Percentiles rank a stretch among this genome's conserved stretches.
These are phyloP conservation scores for Tetrahymena elliotti DNA, from an alignment of 73 alveolate species.

Conservation along the genomic window DNA sequence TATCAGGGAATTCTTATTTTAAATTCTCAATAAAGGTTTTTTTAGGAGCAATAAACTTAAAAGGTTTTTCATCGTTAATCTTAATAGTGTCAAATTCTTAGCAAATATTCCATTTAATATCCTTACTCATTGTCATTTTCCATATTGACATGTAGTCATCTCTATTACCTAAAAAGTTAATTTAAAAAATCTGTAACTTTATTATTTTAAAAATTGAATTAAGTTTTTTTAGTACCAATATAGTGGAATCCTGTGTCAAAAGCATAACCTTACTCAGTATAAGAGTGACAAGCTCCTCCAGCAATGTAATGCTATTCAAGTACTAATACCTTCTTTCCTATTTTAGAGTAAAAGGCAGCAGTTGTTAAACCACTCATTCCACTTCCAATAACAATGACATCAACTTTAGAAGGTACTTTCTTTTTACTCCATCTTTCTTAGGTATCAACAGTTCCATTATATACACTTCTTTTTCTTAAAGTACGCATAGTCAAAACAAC, in stretches of 20 bases:
- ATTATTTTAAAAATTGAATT: neutral
- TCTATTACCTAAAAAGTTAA: neutral
- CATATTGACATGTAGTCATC: neutral
- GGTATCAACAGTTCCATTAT: neutral
- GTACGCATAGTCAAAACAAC: neutral
- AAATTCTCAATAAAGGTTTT: neutral
- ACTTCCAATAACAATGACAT: conserved; percentile 2
- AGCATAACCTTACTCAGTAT: neutral
- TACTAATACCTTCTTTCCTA: neutral
- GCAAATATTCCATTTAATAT: neutral
- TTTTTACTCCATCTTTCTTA: neutral
- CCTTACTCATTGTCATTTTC: neutral
- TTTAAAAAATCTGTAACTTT: no score
- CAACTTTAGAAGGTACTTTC: neutral
- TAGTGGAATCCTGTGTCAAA: conserved; percentile 14
- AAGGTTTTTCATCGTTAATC: neutral
- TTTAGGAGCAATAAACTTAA: neutral
- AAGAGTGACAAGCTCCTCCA: neutral
- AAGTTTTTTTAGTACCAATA: neutral
- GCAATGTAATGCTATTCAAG: conserved; percentile 8
- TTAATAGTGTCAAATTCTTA: neutral
- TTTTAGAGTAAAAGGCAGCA: neutral
- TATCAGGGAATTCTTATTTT: neutral
- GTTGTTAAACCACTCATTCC: conserved; percentile 5
- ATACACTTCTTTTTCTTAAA: neutral